Evolutionary conservation across 768 basidiomycete species (phyloP).

Genomic region (Paxillus involutus): DNA sequence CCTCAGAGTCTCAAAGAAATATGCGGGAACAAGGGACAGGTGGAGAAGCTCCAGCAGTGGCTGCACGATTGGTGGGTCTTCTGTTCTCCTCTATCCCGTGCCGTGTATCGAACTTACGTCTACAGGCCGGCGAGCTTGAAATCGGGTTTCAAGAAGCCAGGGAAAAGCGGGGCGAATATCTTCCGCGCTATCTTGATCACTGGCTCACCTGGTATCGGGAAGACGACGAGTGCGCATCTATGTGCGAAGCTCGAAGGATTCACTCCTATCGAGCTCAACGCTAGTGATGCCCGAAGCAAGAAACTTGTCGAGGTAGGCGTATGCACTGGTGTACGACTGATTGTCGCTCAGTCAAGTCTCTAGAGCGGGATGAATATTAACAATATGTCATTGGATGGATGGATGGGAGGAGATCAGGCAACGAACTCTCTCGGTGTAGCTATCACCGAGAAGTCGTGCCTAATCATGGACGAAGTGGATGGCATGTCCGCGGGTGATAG

Average conservation of each 20-base stretch:
- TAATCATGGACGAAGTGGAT: constrained; percentile 99
- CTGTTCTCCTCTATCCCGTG: neutral
- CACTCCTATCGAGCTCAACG: constrained; percentile 93
- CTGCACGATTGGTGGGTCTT: constrained; percentile 75
- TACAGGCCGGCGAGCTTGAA: constrained; percentile 74
- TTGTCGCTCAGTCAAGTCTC: neutral
- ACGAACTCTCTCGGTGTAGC: constrained; percentile 69
- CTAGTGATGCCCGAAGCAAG: constrained; percentile 94
- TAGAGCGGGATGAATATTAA: constrained; percentile 89
- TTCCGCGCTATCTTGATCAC: constrained; percentile 88
- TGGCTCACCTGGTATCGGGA: constrained; percentile 95
- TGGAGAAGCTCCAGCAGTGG: constrained; percentile 90
- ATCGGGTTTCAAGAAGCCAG: constrained; percentile 87
- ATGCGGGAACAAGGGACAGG: constrained; percentile 90
- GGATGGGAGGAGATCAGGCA: constrained; percentile 60
- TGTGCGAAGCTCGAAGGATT: constrained; percentile 90
- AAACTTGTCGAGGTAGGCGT: constrained; percentile 83
- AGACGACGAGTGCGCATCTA: constrained; percentile 94
- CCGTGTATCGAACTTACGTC: neutral
- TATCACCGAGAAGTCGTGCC: constrained; percentile 77
- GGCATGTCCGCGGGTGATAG: constrained; percentile 99
- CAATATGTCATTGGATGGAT: constrained; percentile 87
- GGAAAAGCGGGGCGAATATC: constrained; percentile 84
- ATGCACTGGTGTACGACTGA: neutral
- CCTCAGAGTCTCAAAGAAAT: constrained; percentile 86